Evolutionary conservation across 768 basidiomycete species (phyloP), one percentile per base, ranked within the genome.

Genomic region (Boletus reticuloceps): DNA sequence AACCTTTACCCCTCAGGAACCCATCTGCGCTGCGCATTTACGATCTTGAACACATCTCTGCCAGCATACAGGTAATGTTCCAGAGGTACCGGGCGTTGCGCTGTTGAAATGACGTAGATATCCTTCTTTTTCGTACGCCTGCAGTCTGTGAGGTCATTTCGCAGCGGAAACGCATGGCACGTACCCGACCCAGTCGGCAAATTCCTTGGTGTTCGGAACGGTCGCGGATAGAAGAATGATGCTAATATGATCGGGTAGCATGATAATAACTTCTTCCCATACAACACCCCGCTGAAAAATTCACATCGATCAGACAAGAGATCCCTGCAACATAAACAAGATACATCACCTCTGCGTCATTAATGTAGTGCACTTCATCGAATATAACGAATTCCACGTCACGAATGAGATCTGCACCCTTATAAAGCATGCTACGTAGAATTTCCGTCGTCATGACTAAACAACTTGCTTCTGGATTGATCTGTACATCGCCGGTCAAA

Each of bases 211-310:
- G 66, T 99, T 99, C 9, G 97, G 95, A 0, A 99, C 96, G 3
- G 97, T 99, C 10, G 97, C 97, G 4, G 95, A 98, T 16, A 99
- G 77, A 41, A 99, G 77, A 52, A 99, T 98, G 66, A 99, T 98
- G 71, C 90, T 96, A 69, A 98, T 90, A 72, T 99, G 96, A 61
- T 98, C 97, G 0, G 97, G 97, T 13, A 99, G 79, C 94, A 99
- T 98, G 70, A 99, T 99, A 61, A 99, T 99, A 27, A 99, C 96
- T 74, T 99, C 96, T 73, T 99, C 96, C 97, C 97, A 99, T 13
- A 99, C 97, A 17, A 99, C 97, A 39, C 97, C 97, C 67, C 97
- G 82, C 96, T 98, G 67, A 40, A 42, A 38, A 48, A 47, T 51
- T 38, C 55, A 54, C n/a, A 51, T 50, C 37, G 36, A 58, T 69